Percentiles rank a stretch among this genome's conserved stretches.
These are phyloP conservation scores for Ophiostoma ulmi DNA, from an alignment of 2,329 filamentous ascomycete genomes.

Conservation along the genomic window DNA sequence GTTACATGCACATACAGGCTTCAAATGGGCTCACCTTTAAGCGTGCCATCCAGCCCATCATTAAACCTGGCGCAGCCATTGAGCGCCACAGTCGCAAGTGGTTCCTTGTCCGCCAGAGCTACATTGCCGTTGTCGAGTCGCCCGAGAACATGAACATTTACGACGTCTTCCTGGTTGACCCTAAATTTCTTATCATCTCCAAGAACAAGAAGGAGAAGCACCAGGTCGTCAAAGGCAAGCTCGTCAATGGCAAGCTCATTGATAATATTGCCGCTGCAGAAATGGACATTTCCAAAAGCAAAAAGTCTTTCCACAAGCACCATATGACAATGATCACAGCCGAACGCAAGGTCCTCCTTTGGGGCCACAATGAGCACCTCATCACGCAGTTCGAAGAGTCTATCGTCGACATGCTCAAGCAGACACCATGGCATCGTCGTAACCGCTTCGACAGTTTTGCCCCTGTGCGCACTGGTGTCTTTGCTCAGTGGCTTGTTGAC, in stretches of 20 bases:
- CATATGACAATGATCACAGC: conserved; percentile 90
- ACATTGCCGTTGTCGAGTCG: conserved; percentile 96
- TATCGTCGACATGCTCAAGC: conserved; percentile 75
- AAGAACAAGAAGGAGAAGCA: conserved; percentile 53
- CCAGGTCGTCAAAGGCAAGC: conserved; percentile 50
- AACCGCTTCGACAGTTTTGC: conserved; percentile 94
- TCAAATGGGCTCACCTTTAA: conserved; percentile 63
- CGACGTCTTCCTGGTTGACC: conserved; percentile 95
- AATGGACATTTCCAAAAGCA: conserved; percentile 43
- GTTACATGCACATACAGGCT: conserved; percentile 85
- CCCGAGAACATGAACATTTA: conserved; percentile 98
- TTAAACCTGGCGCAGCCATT: conserved; percentile 73
- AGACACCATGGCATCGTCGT: conserved; percentile 73
- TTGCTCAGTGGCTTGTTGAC: conserved; percentile 95
- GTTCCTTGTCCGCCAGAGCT: conserved; percentile 97
- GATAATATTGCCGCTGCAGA: conserved; percentile 35
- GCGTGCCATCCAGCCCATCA: conserved; percentile 68
- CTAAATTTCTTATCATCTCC: conserved; percentile 75
- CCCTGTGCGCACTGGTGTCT: conserved; percentile 77
- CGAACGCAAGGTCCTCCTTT: conserved; percentile 84
- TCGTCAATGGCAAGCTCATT: conserved; percentile 44
- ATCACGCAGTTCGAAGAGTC: conserved; percentile 91
- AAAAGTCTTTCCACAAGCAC: conserved; percentile 49
- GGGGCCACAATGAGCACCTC: conserved; percentile 85
- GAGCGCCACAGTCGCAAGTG: conserved; percentile 85